Evolutionary conservation across 371 early-diverging fungal species (phyloP), one percentile per base, ranked within the genome.

Genomic region (Cokeromyces recurvatus): DNA sequence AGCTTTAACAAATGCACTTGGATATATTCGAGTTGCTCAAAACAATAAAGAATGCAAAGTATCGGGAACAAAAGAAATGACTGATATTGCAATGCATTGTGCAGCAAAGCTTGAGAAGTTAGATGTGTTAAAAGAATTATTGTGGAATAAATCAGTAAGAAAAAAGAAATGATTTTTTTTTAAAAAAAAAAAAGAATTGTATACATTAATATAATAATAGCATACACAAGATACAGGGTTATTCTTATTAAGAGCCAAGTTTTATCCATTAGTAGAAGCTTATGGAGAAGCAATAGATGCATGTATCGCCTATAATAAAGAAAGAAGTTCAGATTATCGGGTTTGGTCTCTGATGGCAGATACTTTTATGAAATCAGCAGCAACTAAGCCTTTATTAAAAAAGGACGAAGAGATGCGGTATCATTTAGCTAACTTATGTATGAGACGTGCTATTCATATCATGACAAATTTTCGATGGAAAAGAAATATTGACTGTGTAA

Each of bases 71-170:
- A 59, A 63, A 25, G 74, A 74, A 49, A 62, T 70, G 37, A 44
- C 45, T 11, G 74, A 74, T 23, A 68, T 68, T 32, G 74, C 66
- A 0, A 58, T 64, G 29, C 66, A 68, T 19, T 62, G 68, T 47
- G 71, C 71, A 2, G 62, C 56, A 10, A 59, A 59, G 37, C 23
- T 64, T 10, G 52, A 51, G 3, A 44, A 45, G 12, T 37, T 60
- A 10, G 68, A 65, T 47, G 17, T 66, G 4, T 47, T 65, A 2
- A 55, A 64, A 16, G 31, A 66, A 27, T 32, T 68, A 15, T 27
- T 68, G n/a, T 57, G 64, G 32, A 43, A 50, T 7, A 66, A 63
- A 40, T 53, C 62, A 36, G 71, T 67, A 55, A 50, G 53, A 29
- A 1, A 23, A 15, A 32, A 34, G 15, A 34, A n/a, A n/a, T n/a